Base-by-base conservation (phyloP, 768 basidiomycete species). In the Lentinula boryana region DNA sequence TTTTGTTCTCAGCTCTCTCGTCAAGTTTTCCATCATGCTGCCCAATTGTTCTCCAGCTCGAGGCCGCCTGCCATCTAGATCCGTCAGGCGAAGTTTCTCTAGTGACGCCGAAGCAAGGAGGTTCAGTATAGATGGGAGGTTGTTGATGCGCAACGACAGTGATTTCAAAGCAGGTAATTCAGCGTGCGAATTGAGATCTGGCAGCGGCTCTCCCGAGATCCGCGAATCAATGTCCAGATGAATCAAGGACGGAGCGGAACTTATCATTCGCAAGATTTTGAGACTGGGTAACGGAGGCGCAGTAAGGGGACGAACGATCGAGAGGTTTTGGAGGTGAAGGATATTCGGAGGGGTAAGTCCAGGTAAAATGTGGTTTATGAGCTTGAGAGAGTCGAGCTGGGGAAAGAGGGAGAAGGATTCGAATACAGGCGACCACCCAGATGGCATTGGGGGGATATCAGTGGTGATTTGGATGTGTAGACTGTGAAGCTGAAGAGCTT, bases 401-500 rank as follows among this genome's bases (percentile, higher is more conserved):
- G 46, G 32, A 13, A 58, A 41, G 8, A 46, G 57, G 1, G 57
- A 58, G 16, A 58, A 58, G 10, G 57, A 60, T 15, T 52, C 58
- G 35, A 60, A 60, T 2, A 60, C 58, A 21, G 58, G 58, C 32
- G 58, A 60, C 58, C 50, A 52, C 4, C 32, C 36, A 27, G 58
- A 51, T 35, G 38, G 38, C 32, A 32, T 32, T 16, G 36, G 23
- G 4, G 56, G 56, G 18, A 58, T 56, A 16, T 56, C 55, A 16
- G 27, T 41, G 1, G 55, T 56, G 10, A 56, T 56, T 16, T 40
- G 55, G 21, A 56, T 41, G 27, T 40, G 55, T 38, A 56, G 38
- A 31, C 40, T 56, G 13, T 58, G 57, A 38, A 49, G 57, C 44
- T 46, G 41, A 8, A 58, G 57, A 33, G 27, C 18, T 21, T 27